phyloP scores from a whole-genome alignment of 192 early-diverging fungal species.

The Glomus cerebriforme region DNA sequence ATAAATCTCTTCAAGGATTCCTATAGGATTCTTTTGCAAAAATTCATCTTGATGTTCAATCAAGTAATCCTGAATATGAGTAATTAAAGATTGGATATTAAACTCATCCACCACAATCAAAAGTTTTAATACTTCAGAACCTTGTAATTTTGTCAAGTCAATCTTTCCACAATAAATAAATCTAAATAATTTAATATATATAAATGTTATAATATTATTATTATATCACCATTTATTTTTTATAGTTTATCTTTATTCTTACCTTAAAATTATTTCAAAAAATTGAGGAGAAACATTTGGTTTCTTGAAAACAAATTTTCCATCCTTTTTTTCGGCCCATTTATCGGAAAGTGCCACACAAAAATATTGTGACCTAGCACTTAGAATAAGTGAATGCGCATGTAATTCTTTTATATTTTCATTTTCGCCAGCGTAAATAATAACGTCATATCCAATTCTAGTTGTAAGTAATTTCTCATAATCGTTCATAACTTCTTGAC shows the following conservation, averaged over 20 bases:
- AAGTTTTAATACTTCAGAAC: neutral
- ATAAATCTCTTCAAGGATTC: neutral
- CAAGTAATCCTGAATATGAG: neutral
- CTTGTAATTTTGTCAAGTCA: neutral
- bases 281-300: neutral
- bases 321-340: neutral
- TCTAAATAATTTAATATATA: too few relatives aligned
- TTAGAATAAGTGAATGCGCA: neutral
- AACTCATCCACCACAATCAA: neutral
- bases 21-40: neutral
- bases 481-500: neutral
- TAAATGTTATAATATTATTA: too few relatives aligned
- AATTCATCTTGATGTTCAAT: neutral
- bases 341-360: neutral
- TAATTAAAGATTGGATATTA: neutral
- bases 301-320: neutral
- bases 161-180: neutral
- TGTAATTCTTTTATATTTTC: neutral
- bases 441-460: neutral
- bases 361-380: neutral
- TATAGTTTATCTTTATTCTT: neutral
- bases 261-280: neutral
- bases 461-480: neutral
- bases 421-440: neutral
- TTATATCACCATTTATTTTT: too few relatives aligned